These are phyloP conservation scores for Phytophthora kernoviae DNA, from an alignment of 352 stramenopile genomes.

Conservation along the genomic window DNA sequence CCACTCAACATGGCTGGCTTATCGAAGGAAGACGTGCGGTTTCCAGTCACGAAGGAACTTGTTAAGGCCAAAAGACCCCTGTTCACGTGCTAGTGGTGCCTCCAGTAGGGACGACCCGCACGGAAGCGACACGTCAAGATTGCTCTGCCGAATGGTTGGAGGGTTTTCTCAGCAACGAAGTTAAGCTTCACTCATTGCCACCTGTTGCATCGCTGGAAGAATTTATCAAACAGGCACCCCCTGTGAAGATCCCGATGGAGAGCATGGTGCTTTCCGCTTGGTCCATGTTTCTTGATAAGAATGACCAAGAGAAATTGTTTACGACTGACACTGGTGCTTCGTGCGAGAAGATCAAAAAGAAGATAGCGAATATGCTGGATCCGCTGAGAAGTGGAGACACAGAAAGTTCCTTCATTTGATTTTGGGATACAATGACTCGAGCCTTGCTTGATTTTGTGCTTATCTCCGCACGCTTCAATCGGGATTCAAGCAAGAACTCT, in stretches of 20 bases:
- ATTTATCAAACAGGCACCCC: conserved; percentile 7
- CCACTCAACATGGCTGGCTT: too few species aligned
- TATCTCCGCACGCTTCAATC: conserved; percentile 11
- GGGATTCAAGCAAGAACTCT: conserved; percentile 8
- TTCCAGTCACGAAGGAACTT: too few species aligned
- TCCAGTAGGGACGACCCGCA: neutral
- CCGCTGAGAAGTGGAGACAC: conserved; percentile 2
- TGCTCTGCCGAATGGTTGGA: neutral
- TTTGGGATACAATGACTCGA: conserved; percentile 14
- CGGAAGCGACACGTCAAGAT: neutral
- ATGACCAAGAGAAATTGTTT: conserved; percentile 16
- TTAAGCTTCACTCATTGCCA: conserved; percentile 3
- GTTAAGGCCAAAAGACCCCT: too few species aligned
- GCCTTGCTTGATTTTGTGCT: conserved; percentile 15
- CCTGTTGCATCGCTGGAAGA: conserved; percentile 3
- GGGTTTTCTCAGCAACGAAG: neutral
- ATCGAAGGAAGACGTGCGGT: too few species aligned
- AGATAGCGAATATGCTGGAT: conserved; percentile 4
- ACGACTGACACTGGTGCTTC: conserved; percentile 3
- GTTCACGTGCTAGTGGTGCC: neutral
- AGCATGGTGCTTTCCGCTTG: neutral
- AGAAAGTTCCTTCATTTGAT: conserved; percentile 7
- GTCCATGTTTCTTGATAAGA: conserved; percentile 2
- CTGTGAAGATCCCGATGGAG: conserved; percentile 17
- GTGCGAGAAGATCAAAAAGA: conserved; percentile 11